Conservation (phyloP, 371 early-diverging fungal species). For the Rhizopus delemar region DNA sequence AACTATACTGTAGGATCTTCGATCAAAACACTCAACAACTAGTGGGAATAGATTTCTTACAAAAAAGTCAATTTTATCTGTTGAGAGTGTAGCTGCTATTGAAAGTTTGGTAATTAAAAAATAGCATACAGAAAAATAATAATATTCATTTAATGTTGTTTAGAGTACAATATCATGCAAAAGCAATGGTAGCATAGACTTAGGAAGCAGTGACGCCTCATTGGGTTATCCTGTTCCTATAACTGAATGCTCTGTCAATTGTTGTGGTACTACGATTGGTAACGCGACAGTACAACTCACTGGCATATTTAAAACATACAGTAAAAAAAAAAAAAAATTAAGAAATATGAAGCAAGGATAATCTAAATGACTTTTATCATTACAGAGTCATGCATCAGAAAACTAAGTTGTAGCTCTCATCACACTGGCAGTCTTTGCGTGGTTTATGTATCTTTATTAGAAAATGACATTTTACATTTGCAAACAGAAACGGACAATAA, state of each 20-base stretch:
- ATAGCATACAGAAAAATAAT: neutral
- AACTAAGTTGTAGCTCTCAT: constrained; percentile 23
- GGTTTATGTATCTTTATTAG: constrained; percentile 20
- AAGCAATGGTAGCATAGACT: neutral
- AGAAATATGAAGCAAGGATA: too few relatives aligned
- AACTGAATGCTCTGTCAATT: constrained; percentile 25
- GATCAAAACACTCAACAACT: neutral
- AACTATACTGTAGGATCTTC: neutral
- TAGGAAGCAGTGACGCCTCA: constrained; percentile 2
- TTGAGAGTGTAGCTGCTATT: neutral
- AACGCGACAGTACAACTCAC: constrained; percentile 14
- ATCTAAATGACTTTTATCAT: neutral
- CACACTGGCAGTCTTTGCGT: constrained; percentile 19
- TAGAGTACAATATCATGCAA: neutral
- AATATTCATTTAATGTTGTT: neutral
- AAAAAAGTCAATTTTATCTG: constrained; percentile 16
- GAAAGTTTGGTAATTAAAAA: constrained; percentile 3
- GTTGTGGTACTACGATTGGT: constrained; percentile 10
- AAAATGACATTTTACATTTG: constrained; percentile 21
- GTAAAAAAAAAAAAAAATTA: constrained; percentile 7
- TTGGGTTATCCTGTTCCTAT: constrained; percentile 25
- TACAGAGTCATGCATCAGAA: constrained; percentile 24
- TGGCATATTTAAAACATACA: constrained; percentile 22
- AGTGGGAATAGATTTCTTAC: constrained; percentile 2
- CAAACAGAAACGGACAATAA: constrained; percentile 26